Conservation (phyloP, 1,139 yeast species). For the Geotrichum aggregatum region DNA sequence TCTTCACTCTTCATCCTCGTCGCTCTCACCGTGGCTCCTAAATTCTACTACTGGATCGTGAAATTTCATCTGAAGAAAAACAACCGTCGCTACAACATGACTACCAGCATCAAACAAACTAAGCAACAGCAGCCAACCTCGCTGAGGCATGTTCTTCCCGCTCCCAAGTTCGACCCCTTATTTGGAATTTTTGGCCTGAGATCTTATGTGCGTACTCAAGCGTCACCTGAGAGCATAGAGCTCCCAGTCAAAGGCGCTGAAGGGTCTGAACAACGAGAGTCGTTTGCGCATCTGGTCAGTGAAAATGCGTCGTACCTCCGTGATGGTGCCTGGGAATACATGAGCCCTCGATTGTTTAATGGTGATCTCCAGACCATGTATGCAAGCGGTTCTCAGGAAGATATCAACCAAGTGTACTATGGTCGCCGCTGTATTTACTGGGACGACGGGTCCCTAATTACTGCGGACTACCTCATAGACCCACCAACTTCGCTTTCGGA, state of each 20-base stretch:
- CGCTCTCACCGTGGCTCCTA: neutral
- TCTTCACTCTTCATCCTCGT: neutral
- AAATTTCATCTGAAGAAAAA: neutral
- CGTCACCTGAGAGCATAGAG: conserved; percentile 32
- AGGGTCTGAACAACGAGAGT: conserved; percentile 30
- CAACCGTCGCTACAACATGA: too few relatives aligned
- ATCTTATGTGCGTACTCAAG: conserved; percentile 17
- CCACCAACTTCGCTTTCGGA: conserved; percentile 46
- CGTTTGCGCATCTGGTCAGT: conserved; percentile 43
- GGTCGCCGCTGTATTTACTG: conserved; percentile 69
- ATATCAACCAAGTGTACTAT: conserved; percentile 56
- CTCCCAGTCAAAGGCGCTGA: conserved; percentile 37
- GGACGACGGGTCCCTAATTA: conserved; percentile 61
- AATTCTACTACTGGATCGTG: neutral
- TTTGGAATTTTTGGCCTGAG: conserved; percentile 19
- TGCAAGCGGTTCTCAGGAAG: conserved; percentile 52
- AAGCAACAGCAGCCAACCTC: neutral
- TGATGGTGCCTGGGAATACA: conserved; percentile 33
- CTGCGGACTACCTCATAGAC: conserved; percentile 70
- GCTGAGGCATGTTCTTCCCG: neutral
- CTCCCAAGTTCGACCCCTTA: neutral
- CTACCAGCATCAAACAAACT: neutral
- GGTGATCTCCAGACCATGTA: conserved; percentile 76
- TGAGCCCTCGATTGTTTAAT: conserved; percentile 58
- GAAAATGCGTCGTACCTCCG: conserved; percentile 46